These are phyloP conservation scores for Penicillium sumatraense DNA, from an alignment of 2,329 filamentous ascomycete genomes.

Conservation along the genomic window DNA sequence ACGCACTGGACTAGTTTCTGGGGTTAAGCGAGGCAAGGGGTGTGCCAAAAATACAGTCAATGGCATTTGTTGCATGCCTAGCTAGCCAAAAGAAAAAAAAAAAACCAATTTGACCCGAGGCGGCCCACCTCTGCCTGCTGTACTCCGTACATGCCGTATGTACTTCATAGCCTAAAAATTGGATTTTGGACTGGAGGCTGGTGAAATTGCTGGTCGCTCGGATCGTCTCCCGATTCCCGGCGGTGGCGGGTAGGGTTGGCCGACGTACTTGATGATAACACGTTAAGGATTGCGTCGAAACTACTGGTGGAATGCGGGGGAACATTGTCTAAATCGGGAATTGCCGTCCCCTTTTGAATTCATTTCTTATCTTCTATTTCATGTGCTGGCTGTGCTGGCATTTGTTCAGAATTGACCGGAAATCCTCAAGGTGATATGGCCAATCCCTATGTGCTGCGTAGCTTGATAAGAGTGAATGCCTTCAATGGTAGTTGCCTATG, in stretches of 20 bases:
- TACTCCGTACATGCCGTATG: too few species aligned
- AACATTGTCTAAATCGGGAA: slow-evolving; percentile 6
- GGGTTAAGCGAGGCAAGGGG: background rate
- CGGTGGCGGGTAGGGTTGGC: slow-evolving; percentile 3
- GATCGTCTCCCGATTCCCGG: background rate
- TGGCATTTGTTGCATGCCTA: background rate
- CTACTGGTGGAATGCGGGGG: slow-evolving; percentile 3
- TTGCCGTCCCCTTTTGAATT: slow-evolving; percentile 1
- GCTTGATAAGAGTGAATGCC: background rate
- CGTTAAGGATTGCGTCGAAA: background rate
- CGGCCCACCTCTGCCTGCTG: background rate
- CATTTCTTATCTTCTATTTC: background rate
- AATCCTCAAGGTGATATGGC: background rate
- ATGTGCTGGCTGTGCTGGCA: too few species aligned
- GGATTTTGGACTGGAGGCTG: too few species aligned
- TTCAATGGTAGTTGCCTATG: background rate
- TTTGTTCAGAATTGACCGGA: too few species aligned
- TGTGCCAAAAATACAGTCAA: background rate
- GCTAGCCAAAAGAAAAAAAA: too few species aligned
- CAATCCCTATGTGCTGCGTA: too few species aligned
- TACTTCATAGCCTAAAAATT: too few species aligned
- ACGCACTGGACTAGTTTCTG: background rate
- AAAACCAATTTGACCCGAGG: background rate
- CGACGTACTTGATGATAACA: background rate
- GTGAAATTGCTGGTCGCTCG: too few species aligned